Evolutionary conservation across 2,329 filamentous ascomycete genomes (phyloP), one percentile per base, ranked within the genome.

Genomic region (Aciculosporium take): DNA sequence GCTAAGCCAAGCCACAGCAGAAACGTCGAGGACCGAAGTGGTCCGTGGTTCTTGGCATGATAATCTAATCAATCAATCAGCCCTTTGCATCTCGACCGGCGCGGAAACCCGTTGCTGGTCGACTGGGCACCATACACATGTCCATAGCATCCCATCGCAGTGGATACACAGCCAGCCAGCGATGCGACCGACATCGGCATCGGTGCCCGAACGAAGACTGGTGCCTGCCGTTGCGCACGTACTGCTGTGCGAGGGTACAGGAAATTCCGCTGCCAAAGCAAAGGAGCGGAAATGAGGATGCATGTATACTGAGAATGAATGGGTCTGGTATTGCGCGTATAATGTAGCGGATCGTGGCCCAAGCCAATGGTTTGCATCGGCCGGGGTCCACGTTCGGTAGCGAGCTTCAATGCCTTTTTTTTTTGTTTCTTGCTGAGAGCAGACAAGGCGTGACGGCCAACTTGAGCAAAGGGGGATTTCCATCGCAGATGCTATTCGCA

Each of bases 61-160:
- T 13, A 39, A 38, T 39, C 37, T 39, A 39, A 39, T 39, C 37
- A 31, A 30, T 39, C 27, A 30, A 37, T 39, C 37, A 38, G 18
- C 20, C 32, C 13, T 10, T n/a, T 29, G 25, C 36, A 31, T 30
- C 37, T 30, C 25, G 23, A 30, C 37, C n/a, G n/a, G n/a, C n/a
- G n/a, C n/a, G n/a, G n/a, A n/a, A n/a, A n/a, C n/a, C n/a, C n/a
- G n/a, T n/a, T n/a, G n/a, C n/a, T n/a, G n/a, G n/a, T n/a, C n/a
- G n/a, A n/a, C n/a, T n/a, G n/a, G n/a, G n/a, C n/a, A n/a, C n/a
- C n/a, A n/a, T n/a, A n/a, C n/a, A n/a, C n/a, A n/a, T n/a, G n/a
- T n/a, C n/a, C n/a, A n/a, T n/a, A n/a, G 28, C 29, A 31, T 17
- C n/a, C n/a, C 29, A 8, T 7, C 29, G n/a, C 29, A 2, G 30